Conservation (phyloP, 257 asterid genomes). For the Prunella vulgaris region DNA sequence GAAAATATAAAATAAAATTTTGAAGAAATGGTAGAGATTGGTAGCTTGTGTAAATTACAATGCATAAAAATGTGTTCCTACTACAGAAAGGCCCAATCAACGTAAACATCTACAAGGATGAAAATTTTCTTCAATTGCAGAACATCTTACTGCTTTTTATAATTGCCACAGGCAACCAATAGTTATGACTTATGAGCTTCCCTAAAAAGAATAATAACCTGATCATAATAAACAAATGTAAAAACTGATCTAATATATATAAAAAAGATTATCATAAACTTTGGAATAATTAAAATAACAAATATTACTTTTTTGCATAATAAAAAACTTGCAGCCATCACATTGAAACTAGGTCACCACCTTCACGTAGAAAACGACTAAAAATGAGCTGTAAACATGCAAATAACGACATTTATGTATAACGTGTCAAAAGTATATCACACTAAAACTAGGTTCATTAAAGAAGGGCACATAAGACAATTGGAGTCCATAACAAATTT, state of each 20-base stretch:
- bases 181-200: not conserved
- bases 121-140: not conserved
- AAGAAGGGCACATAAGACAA: conserved; percentile 28
- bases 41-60: not conserved
- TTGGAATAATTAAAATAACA: not conserved
- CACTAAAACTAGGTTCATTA: conserved; percentile 20
- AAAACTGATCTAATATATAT: not conserved
- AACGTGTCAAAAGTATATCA: conserved; percentile 26
- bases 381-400: conserved; percentile 20
- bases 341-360: not conserved
- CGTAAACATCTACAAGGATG: not conserved
- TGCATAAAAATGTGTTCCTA: not conserved
- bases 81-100: not conserved
- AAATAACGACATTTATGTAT: conserved; percentile 27
- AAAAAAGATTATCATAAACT: not conserved
- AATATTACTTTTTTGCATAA: not conserved
- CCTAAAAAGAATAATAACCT: not conserved
- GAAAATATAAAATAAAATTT: not conserved
- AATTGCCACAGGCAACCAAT: not conserved
- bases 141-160: not conserved
- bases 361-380: not conserved
- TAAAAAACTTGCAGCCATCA: not conserved
- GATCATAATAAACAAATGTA: not conserved
- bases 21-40: not conserved
- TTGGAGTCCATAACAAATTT: conserved; percentile 24